Evolutionary conservation across 2,329 filamentous ascomycete genomes (phyloP).

Genomic region (Basipetospora sp.): DNA sequence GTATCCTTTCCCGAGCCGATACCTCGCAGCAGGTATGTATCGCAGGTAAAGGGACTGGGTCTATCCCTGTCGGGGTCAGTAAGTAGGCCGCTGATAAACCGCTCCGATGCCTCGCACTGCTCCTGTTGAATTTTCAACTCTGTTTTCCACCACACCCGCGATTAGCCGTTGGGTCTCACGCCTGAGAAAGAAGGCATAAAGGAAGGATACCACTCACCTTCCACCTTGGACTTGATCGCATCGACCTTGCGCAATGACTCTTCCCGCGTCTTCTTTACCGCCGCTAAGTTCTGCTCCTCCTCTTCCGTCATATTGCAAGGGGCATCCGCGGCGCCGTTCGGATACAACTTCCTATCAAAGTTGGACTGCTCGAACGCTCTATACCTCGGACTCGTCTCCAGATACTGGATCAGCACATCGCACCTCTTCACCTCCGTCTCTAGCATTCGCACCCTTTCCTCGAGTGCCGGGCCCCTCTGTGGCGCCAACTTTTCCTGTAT

Average conservation of each 20-base stretch:
- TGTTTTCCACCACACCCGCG: not conserved
- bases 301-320: constrained; percentile 22
- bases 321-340: constrained; percentile 22
- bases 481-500: not conserved
- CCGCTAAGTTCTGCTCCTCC: constrained; percentile 12
- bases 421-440: constrained; percentile 9
- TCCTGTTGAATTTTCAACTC: constrained; percentile 6
- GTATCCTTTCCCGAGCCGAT: constrained; percentile 32
- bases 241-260: constrained; percentile 17
- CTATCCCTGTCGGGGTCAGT: constrained; percentile 25
- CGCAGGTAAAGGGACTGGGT: constrained; percentile 24
- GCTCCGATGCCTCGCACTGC: constrained; percentile 16
- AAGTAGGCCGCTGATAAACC: constrained; percentile 24
- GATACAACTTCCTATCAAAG: constrained; percentile 23
- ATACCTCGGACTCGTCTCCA: constrained; percentile 22
- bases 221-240: constrained; percentile 12
- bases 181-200: not conserved
- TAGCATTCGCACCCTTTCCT: not conserved
- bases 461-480: not conserved
- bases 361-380: constrained; percentile 22
- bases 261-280: constrained; percentile 15
- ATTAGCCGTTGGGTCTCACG: too few species aligned
- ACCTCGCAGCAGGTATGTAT: constrained; percentile 36
- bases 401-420: constrained; percentile 16
- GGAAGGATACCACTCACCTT: constrained; percentile 1